Conservation (phyloP, 805 yeast species). For the Phaffomyces thermotolerans region DNA sequence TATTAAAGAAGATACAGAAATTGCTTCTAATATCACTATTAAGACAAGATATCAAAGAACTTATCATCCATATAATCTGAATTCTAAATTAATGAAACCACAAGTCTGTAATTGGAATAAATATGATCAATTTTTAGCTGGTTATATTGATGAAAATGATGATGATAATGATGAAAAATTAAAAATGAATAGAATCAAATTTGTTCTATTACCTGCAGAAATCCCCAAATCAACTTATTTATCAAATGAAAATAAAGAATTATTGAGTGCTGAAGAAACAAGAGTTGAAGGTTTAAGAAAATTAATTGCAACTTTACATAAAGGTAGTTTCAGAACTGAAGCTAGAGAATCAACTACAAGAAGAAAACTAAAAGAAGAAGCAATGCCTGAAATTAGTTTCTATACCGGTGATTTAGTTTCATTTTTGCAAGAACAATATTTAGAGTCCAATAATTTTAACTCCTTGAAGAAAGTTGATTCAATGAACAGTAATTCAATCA, state of each 20-base stretch:
- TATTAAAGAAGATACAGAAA: slow-evolving; percentile 16
- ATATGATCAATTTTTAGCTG: slow-evolving; percentile 87
- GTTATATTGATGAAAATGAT: slow-evolving; percentile 77
- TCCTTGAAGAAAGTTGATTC: slow-evolving; percentile 5
- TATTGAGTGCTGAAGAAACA: slow-evolving; percentile 75
- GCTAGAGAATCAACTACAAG: slow-evolving; percentile 25
- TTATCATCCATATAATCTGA: slow-evolving; percentile 51
- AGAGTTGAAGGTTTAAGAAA: slow-evolving; percentile 83
- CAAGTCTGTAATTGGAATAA: slow-evolving; percentile 78
- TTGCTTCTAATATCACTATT: slow-evolving; percentile 47
- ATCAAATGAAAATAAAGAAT: slow-evolving; percentile 44
- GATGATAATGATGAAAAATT: slow-evolving; percentile 30
- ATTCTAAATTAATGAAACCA: slow-evolving; percentile 46
- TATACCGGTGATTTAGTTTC: slow-evolving; percentile 80
- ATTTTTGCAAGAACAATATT: slow-evolving; percentile 44
- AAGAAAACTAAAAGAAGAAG: slow-evolving; percentile 35
- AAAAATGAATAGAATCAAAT: slow-evolving; percentile 57
- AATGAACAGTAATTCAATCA: slow-evolving; percentile 17
- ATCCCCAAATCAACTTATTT: slow-evolving; percentile 44
- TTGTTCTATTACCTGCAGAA: slow-evolving; percentile 78
- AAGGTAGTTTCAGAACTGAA: slow-evolving; percentile 41
- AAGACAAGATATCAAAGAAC: slow-evolving; percentile 72
- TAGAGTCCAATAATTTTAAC: neutral
- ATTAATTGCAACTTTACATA: slow-evolving; percentile 54
- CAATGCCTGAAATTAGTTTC: slow-evolving; percentile 69